Evolutionary conservation across 1,284 basidiomycete genomes (phyloP), one percentile per base, ranked within the genome.

Genomic region (Erythrobasidium hasegawianum): DNA sequence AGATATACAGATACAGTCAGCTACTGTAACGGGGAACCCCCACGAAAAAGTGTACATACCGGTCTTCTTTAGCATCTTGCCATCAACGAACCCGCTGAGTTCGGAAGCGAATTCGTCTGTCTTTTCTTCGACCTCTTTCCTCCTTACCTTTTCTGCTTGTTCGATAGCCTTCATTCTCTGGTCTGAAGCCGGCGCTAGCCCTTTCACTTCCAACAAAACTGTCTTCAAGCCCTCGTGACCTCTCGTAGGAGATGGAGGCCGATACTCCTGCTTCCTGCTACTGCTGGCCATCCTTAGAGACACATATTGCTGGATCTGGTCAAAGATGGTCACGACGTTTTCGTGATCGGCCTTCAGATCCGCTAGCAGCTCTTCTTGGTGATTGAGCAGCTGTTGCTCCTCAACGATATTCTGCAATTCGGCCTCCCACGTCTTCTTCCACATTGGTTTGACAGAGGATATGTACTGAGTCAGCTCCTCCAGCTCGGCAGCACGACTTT

Each of bases 341-440:
- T 90, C 90, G 77, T 95, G 86, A 75, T 97, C 95, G 74, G 94
- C 93, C 67, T 90, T 81, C 50, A 97, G 81, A 75, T 97, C 95
- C 55, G 82, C 82, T 59, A 95, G 81, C 74, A 97, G 85, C 78
- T 94, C 90, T 77, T 93, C 89, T 75, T 96, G 91, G 74, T 96
- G 89, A 11, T 85, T 86, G 60, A 97, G 81, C 80, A 96, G 89
- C 72, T 94, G 89, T 77, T 98, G 95, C 78, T 98, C 95, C 77
- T 97, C 94, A 52, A 97, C 89, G 68, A 98, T 94, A 72, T 92
- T 90, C 80, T 92, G 89, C 76, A 98, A 78, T 80, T 98, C 95
- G 74, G 89, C 86, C 73, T 90, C 90, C 95, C 95, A 98, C 24
- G 94, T 97, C 82, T 95, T 92, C 81, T 95, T 92, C 95, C 95